Base-by-base conservation (phyloP, 768 basidiomycete species). In the Russula brevipes region DNA sequence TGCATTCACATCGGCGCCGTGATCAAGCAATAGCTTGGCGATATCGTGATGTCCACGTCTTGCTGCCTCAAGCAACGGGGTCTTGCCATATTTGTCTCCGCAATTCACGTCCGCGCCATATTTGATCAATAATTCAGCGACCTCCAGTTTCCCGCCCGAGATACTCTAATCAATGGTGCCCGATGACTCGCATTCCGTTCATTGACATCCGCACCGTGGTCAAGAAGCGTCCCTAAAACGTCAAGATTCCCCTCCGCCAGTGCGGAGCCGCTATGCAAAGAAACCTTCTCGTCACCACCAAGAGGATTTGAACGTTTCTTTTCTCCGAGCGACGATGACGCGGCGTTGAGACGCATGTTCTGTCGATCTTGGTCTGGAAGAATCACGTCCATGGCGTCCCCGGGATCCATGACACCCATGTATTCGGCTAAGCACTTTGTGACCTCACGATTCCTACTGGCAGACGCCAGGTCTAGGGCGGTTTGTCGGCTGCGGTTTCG, bases 81-180 rank as follows among this genome's bases (percentile, higher is more conserved):
- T 46, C 33, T 10, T 8, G n/a, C 44, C 55, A 4, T 8, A 1
- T 24, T 16, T 42, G 12, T 16, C 31, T 5, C 31, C 24, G 10
- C 11, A 36, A 31, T 56, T 55, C 17, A 61, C 54, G 8, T 61
- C 60, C 1, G 54, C 60, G 30, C 60, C 60, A 7, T 14, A 9
- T 2, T 50, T 31, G 31, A 61, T 14, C 30, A 61, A 31, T 8
- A 54, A 39, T 11, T 30, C 16, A 1, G 46, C 60, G 5, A 45
- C 31, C 2, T 53, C 42, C 4, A n/a, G 0, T 0, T 30, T 17
- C 51, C 59, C 0, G 7, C 3, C 17, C 1, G 0, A 16, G 59
- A 54, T 6, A 52, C 52, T 3, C 8, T 0, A 3, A 38, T 9
- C 9, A 60, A 54, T 5, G 52, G 44, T 2, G 59, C 38, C 36